phyloP scores from a whole-genome alignment of 2,329 filamentous ascomycete species.

The Aspergillus eucalypticola region DNA sequence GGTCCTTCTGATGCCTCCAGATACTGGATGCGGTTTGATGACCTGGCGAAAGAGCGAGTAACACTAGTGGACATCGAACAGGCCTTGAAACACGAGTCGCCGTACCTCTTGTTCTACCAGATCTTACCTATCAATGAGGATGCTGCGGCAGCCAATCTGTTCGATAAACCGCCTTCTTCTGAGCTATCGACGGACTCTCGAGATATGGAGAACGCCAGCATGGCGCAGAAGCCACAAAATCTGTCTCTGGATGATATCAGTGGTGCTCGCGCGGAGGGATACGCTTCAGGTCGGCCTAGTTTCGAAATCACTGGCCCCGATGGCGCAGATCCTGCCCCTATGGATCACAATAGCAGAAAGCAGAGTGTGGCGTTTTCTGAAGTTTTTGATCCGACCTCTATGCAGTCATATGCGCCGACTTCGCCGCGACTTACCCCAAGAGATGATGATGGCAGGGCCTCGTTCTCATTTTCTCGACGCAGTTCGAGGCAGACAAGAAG shows the following conservation, averaged over 20 bases:
- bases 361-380: conserved; percentile 33
- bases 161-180: conserved; percentile 37
- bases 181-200: conserved; percentile 27
- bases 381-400: conserved; percentile 16
- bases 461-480: conserved; percentile 31
- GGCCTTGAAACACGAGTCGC: conserved; percentile 80
- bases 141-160: conserved; percentile 35
- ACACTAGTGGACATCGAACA: conserved; percentile 74
- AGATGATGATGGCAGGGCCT: conserved; percentile 26
- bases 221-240: conserved; percentile 21
- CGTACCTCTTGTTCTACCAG: conserved; percentile 94
- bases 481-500: conserved; percentile 33
- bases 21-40: conserved; percentile 90
- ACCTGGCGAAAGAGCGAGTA: conserved; percentile 73
- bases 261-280: conserved; percentile 24
- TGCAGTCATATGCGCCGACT: conserved; percentile 27
- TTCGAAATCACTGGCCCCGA: conserved; percentile 39
- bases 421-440: conserved; percentile 27
- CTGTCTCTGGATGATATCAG: conserved; percentile 20
- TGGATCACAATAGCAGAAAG: conserved; percentile 23
- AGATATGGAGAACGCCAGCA: conserved; percentile 23
- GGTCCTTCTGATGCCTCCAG: conserved; percentile 61
- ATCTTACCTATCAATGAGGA: conserved; percentile 82
- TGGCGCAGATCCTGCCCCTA: conserved; percentile 20
- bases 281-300: conserved; percentile 36